Evolutionary conservation across 257 asterid genomes (phyloP), one percentile per base, ranked within the genome.

Genomic region (Dorcoceras hygrometricum): DNA sequence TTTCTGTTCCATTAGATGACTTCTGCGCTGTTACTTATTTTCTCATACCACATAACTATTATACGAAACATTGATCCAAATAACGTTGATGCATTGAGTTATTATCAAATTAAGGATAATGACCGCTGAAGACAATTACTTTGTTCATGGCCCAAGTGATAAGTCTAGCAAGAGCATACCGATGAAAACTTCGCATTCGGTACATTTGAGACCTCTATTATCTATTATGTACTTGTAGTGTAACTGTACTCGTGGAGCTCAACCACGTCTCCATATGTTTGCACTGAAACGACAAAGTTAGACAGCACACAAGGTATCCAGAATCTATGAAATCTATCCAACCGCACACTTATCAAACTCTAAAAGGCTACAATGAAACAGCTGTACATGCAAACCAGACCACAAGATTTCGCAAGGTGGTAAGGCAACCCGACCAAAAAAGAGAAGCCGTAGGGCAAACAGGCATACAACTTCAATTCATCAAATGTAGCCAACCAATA

Each of bases 401-500:
- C 28, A 24, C 24, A 16, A 36, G 8, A 36, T 46, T 64, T 66
- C 66, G 27, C 43, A 26, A 3, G 28, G 26, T 65, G 39, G 19
- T 54, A 43, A 20, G 51, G 26, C 32, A 61, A 12, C 73, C 57
- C 19, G n/a, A 39, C 51, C 51, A 12, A n/a, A 14, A 3, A 39
- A 36, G 11, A 11, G 48, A 2, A 34, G 46, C 14, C 14, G 10
- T 31, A 27, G 27, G 58, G 59, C 73, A 34, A 32, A 27, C 43
- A 8, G 22, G 31, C 59, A 31, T 6, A 48, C 53, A 12, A 70
- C 24, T 18, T 63, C 51, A 48, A 6, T 9, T 28, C 63, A 10
- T 14, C 70, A 43, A 63, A 63, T 63, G 65, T 46, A 57, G 63
- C 8, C 63, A 20, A 32, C 72, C 76, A 72, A 65, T 72, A 65